Evolutionary conservation across 2,329 filamentous ascomycete genomes (phyloP), one percentile per base, ranked within the genome.

Genomic region (Phoma sp.): DNA sequence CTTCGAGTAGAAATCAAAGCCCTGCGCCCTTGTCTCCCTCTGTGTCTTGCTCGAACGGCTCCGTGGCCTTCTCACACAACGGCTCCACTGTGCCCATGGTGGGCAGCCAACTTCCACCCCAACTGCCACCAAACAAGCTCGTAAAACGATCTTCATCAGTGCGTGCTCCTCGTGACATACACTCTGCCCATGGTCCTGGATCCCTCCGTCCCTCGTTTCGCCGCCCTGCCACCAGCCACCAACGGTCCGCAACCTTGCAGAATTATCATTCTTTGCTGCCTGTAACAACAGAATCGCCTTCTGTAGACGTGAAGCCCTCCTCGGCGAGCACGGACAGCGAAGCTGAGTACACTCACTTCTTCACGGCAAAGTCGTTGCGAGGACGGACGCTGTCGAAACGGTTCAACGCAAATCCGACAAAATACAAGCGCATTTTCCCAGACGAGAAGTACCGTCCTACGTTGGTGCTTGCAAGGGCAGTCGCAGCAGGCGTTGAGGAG

Each of bases 191-290:
- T 55, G 79, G 82, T 59, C 81, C 86, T 29, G 85, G 78, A 61
- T 83, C 86, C 43, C 85, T 88, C 66, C 79, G 89, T 58, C 83
- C 86, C 2, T 86, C 84, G 21, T 81, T 93, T 55, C 85, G 88
- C 55, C 81, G 90, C 64, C 90, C 90, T 47, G 89, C 89, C 40
- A 93, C 90, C 17, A 92, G 90, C 72, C 89, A 92, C 69, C 89
- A 93, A 71, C 83, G 90, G 65, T 89, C 88, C 40, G 86, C 85
- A 31, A 91, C 88, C 1, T 77, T 91, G 25, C 85, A 90, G 63
- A 83, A 86, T 57, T 77, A 75, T 36, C 71, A 74, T 35, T 74
- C 64, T 17, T 60, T 69, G 40, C 55, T 75, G 29, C 69, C 70
- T 25, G 67, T 67, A 57, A 65, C 68, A 4, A 51, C 55, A 33